Base-by-base conservation (phyloP, 805 yeast species). In the Teunomyces stri region DNA sequence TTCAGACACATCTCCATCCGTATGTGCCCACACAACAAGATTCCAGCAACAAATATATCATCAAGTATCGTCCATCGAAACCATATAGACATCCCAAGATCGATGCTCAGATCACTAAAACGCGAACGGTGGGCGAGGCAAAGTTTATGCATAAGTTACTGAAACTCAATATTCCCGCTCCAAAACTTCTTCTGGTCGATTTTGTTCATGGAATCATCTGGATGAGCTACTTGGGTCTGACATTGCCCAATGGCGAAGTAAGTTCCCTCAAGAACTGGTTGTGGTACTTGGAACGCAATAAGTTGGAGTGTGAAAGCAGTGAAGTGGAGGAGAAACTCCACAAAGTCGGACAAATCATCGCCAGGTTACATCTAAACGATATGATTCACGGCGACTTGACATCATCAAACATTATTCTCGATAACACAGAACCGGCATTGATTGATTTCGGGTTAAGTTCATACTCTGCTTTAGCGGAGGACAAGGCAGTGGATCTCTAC, bases 401-500 rank as follows among this genome's bases (percentile, higher is more conserved):
- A 0, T 82, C 92, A 18, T 91, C 98, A 0, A 94, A 94, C 58
- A 77, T 94, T 39, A 59, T 91, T 12, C 61, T 65, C 42, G 50
- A 53, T 3, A 18, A 18, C 20, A 50, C 42, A 6, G 56, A 51
- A 6, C 89, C 95, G 0, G 79, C 72, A 29, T 65, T 94, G 53
- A 94, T 94, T 46, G 99, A 94, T 61, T 94, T 94, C 68, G 99
- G 99, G 0, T 73, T 94, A 15, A 87, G 96, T 2, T 81, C 90
- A 10, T 82, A 82, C 48, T 82, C 96, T 0, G 75, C 77, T 1
- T 62, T 89, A 51, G 78, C 87, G 0, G 99, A 94, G 58, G 98
- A 92, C 59, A 90, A 89, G 65, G 98, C 98, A 3, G 99, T 94
- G n/a, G 99, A 94, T 64, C 65, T 94, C 49, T 94, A 94, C 58